phyloP scores from a whole-genome alignment of 1,284 basidiomycete species.

The Sporisorium reilianum region DNA sequence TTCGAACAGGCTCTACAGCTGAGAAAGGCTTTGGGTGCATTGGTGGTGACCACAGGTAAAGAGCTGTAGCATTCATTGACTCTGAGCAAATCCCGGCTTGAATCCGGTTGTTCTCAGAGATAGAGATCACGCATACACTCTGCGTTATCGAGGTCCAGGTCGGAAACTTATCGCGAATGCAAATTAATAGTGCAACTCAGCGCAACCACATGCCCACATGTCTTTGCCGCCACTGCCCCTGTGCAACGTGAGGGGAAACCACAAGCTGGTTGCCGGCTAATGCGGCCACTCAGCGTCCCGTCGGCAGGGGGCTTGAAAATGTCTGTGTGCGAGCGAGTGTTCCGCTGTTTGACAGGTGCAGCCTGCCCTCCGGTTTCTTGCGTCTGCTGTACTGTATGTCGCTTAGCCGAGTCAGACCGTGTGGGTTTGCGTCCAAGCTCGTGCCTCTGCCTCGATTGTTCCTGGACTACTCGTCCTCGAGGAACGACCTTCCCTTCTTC shows the following conservation, averaged over 20 bases:
- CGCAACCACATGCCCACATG: background rate
- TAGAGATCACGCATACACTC: no score
- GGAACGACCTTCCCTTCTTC: background rate
- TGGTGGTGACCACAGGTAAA: no score
- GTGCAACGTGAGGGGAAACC: no score
- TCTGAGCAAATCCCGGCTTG: no score
- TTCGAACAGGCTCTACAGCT: no score
- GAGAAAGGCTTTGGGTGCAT: no score
- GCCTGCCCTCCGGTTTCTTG: background rate
- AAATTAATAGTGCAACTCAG: background rate
- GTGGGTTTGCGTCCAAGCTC: background rate
- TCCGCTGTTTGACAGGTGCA: constrained; percentile 1
- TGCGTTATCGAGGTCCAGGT: no score
- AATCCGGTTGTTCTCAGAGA: no score
- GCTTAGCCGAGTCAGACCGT: constrained; percentile 4
- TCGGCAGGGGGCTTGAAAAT: background rate
- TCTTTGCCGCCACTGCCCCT: background rate
- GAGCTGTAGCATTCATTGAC: no score
- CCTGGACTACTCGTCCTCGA: background rate
- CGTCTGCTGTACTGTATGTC: no score
- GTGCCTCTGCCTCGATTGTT: background rate
- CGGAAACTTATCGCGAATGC: no score
- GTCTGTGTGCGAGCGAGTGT: background rate
- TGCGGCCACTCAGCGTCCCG: background rate
- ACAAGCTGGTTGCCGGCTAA: constrained; percentile 1